Conservation (phyloP, 2,329 filamentous ascomycete genomes). For the Colletotrichum simmondsii region DNA sequence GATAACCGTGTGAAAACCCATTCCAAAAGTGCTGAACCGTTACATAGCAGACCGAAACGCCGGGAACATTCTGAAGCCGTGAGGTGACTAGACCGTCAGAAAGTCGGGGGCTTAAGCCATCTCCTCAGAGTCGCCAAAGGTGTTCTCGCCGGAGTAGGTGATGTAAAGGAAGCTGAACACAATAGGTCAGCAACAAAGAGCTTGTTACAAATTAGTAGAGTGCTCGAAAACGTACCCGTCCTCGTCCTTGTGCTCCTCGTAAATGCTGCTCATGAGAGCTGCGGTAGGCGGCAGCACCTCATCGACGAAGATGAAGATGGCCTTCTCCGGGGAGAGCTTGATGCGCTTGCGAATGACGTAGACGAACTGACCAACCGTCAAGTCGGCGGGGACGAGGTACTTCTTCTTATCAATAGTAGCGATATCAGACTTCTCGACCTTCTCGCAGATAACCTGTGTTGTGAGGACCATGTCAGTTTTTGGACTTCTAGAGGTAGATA, state of each 20-base stretch:
- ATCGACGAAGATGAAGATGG: slow-evolving; percentile 99
- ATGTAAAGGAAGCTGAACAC: slow-evolving; percentile 89
- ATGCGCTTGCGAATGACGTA: slow-evolving; percentile 99
- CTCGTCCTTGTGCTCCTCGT: slow-evolving; percentile 97
- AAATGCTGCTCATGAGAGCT: slow-evolving; percentile 98
- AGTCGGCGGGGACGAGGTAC: slow-evolving; percentile 95
- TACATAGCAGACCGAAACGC: slow-evolving; percentile 33
- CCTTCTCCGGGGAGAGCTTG: slow-evolving; percentile 99
- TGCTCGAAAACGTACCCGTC: slow-evolving; percentile 64
- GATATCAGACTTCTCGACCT: slow-evolving; percentile 99
- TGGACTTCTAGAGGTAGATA: not conserved
- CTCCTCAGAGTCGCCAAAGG: slow-evolving; percentile 76
- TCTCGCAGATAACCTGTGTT: slow-evolving; percentile 94
- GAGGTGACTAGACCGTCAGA: slow-evolving; percentile 24
- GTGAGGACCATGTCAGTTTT: slow-evolving; percentile 35
- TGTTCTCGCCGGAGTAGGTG: slow-evolving; percentile 99
- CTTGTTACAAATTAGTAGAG: not conserved
- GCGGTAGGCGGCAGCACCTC: slow-evolving; percentile 97
- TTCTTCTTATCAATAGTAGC: slow-evolving; percentile 99
- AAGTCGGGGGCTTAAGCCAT: slow-evolving; percentile 44
- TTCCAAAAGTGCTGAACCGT: slow-evolving; percentile 32
- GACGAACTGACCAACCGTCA: slow-evolving; percentile 99
- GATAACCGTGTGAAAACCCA: slow-evolving; percentile 31
- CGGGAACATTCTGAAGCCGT: slow-evolving; percentile 33
- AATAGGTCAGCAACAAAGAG: not conserved